phyloP scores from a whole-genome alignment of 2,329 filamentous ascomycete genomes.

The Pestalotiopsis sp. region DNA sequence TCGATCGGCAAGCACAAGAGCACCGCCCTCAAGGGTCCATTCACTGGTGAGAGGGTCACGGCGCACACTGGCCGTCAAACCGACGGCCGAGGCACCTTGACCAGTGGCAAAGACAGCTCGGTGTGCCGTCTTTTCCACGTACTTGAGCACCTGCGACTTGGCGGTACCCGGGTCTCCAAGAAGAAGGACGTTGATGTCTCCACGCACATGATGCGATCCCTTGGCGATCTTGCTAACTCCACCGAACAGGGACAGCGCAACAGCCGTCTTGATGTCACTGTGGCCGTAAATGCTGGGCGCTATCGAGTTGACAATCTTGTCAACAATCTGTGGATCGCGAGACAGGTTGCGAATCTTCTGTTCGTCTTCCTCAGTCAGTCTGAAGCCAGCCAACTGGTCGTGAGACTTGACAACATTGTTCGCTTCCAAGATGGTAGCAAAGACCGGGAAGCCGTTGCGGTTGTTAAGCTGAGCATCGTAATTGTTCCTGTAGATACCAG shows the following conservation, averaged over 20 bases:
- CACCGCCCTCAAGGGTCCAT: conserved; percentile 96
- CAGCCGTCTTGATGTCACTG: conserved; percentile 93
- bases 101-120: conserved; percentile 96
- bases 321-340: conserved; percentile 86
- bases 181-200: conserved; percentile 96
- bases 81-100: conserved; percentile 94
- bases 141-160: conserved; percentile 97
- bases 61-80: conserved; percentile 94
- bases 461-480: conserved; percentile 98
- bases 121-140: conserved; percentile 96
- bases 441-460: conserved; percentile 97
- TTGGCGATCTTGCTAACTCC: conserved; percentile 91
- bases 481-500: conserved; percentile 96
- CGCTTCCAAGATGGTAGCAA: conserved; percentile 95
- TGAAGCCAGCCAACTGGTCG: conserved; percentile 95
- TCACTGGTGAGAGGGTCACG: conserved; percentile 94
- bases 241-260: conserved; percentile 91
- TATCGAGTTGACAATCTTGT: conserved; percentile 91
- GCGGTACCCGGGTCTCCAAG: conserved; percentile 97
- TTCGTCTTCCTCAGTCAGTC: conserved; percentile 93
- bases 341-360: conserved; percentile 86
- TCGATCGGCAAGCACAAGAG: conserved; percentile 90
- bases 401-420: conserved; percentile 98
- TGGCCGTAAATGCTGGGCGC: conserved; percentile 98
- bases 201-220: conserved; percentile 87